These are phyloP conservation scores for Aquilaria sinensis DNA, from an alignment of 345 rosid species.

Conservation along the genomic window DNA sequence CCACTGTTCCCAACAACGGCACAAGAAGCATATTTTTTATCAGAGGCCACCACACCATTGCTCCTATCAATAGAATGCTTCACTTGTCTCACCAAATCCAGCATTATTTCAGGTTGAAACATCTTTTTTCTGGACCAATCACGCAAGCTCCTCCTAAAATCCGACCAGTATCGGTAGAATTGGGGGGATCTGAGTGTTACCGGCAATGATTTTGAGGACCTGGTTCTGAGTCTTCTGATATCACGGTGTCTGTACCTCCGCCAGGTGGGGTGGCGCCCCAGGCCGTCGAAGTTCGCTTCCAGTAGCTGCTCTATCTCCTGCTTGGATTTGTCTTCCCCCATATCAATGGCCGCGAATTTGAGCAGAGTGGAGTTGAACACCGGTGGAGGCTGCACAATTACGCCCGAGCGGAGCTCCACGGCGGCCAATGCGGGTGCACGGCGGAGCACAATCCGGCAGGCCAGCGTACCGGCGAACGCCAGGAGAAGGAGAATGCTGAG, in stretches of 20 bases:
- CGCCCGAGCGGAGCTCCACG: conserved; percentile 18
- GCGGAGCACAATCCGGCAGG: conserved; percentile 40
- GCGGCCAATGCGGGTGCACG: conserved; percentile 31
- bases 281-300: conserved; percentile 48
- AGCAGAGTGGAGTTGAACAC: conserved; percentile 64
- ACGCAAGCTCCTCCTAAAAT: conserved; percentile 55
- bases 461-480: conserved; percentile 44
- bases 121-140: conserved; percentile 51
- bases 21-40: conserved; percentile 52
- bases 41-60: conserved; percentile 28
- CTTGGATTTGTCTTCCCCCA: conserved; percentile 48
- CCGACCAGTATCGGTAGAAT: conserved; percentile 63
- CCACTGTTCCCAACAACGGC: conserved; percentile 97
- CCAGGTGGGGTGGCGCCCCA: conserved; percentile 39
- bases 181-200: conserved; percentile 46
- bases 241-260: conserved; percentile 37
- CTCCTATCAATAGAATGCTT: conserved; percentile 54
- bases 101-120: conserved; percentile 53
- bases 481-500: conserved; percentile 49
- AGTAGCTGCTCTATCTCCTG: conserved; percentile 58
- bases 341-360: conserved; percentile 54
- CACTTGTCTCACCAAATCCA: conserved; percentile 50
- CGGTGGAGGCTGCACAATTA: conserved; percentile 18
- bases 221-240: conserved; percentile 2
- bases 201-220: conserved; percentile 23